A percentile compares a stretch with the other conserved stretches of the same genome.
Evolutionary conservation across 2,329 filamentous ascomycete genomes (phyloP).

Genomic region (Aspergillus tanneri): DNA sequence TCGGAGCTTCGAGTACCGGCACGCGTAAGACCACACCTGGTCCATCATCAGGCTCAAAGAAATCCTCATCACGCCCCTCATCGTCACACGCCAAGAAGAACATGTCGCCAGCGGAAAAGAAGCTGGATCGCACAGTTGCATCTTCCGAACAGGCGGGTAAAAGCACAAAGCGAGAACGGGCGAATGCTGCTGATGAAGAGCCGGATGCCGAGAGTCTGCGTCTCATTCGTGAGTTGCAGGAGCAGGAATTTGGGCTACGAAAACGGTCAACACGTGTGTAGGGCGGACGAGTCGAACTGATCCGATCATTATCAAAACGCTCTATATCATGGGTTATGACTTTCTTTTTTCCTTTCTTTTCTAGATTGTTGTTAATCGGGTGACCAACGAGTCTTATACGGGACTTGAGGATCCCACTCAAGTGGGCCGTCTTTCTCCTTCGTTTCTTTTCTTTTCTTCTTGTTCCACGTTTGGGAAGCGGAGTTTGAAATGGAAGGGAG

Average conservation of each 20-base stretch:
- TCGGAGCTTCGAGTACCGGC: constrained; percentile 18
- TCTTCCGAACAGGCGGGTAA: constrained; percentile 33
- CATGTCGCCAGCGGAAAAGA: constrained; percentile 38
- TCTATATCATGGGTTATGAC: constrained; percentile 4
- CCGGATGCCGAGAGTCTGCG: constrained; percentile 45
- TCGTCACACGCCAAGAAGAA: constrained; percentile 42
- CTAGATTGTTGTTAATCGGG: background rate
- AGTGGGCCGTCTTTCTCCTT: constrained; percentile 3
- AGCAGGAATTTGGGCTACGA: constrained; percentile 47
- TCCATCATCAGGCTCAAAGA: constrained; percentile 29
- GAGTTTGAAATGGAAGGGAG: constrained; percentile 18
- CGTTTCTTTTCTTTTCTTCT: constrained; percentile 6
- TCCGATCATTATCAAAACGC: background rate
- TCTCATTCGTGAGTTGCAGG: constrained; percentile 47
- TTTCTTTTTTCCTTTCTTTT: constrained; percentile 13
- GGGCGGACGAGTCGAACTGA: constrained; percentile 2
- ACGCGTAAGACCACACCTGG: constrained; percentile 30
- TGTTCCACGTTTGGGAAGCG: constrained; percentile 15
- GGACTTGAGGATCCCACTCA: background rate
- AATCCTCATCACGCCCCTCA: constrained; percentile 37
- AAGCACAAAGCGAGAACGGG: constrained; percentile 28
- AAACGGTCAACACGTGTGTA: constrained; percentile 30
- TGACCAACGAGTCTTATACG: no score
- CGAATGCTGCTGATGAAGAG: constrained; percentile 29
- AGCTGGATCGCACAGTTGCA: constrained; percentile 30